Base-by-base conservation (phyloP, 108 stramenopile genomes). In the Parietichytrium sp. region DNA sequence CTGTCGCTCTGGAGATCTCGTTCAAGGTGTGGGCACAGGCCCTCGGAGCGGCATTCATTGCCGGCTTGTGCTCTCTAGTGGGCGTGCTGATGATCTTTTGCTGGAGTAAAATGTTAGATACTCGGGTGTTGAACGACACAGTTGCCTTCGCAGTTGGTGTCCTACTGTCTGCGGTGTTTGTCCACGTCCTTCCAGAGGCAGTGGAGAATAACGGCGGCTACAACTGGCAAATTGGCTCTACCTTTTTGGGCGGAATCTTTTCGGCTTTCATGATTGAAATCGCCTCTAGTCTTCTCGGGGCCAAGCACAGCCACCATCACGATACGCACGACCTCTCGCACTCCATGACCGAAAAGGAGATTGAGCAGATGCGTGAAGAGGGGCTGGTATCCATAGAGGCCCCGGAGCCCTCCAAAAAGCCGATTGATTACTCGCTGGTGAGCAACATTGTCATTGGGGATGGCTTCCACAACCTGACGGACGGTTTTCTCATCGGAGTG, bases 391-490 rank as follows among this genome's bases (percentile, higher is more conserved):
- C 36, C 42, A 20, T n/a, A 16, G 33, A 36, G 20, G 61, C 10
- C 42, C 16, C n/a, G 42, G 15, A 72, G 20, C n/a, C n/a, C n/a
- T n/a, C n/a, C n/a, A n/a, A n/a, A n/a, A n/a, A n/a, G 29, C 38
- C 23, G 0, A 45, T 72, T 7, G 61, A 72, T 42, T 72, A 45
- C 10, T 42, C 61, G 0, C 61, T 72, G 23, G 45, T 72, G 10
- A 45, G 1, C 42, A 72, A 72, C 61, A 72, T 72, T 20, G 2
- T 72, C 0, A 72, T 72, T 72, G 61, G 61, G 6, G 61, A 72
- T n/a, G 61, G 61, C 6, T 45, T 72, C 2, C 61, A 72, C 61
- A 72, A 72, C 20, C 61, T 72, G 10, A 42, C 45, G 29, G 61
- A 72, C 42, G 61, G 61, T 1, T 45, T 72, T 33, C 10, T 72